These are phyloP conservation scores for Hysterium pulicare DNA, from an alignment of 2,329 filamentous ascomycete genomes.

Conservation along the genomic window DNA sequence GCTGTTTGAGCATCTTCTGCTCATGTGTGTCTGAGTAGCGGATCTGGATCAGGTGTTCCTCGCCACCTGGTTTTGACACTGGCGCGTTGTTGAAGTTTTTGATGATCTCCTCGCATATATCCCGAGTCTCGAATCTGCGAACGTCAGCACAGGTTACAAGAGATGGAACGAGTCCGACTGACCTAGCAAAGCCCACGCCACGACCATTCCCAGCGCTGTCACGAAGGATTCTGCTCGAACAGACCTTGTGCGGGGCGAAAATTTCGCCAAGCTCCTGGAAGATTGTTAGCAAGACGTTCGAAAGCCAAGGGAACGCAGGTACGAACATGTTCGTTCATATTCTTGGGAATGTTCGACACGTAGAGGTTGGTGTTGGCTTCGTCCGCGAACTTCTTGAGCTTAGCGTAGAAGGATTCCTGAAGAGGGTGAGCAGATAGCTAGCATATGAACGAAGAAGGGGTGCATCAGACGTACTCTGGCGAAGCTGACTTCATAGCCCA, in stretches of 20 bases:
- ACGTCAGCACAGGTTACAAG: constrained; percentile 6
- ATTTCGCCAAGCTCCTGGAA: constrained; percentile 71
- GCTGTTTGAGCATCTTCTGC: constrained; percentile 94
- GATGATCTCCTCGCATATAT: constrained; percentile 88
- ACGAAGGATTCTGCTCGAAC: constrained; percentile 92
- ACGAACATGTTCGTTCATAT: constrained; percentile 83
- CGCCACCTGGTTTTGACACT: constrained; percentile 56
- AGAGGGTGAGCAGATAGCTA: constrained; percentile 22
- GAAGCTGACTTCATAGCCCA: constrained; percentile 97
- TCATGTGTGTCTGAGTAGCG: constrained; percentile 95
- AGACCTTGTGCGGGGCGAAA: constrained; percentile 75
- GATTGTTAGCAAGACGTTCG: constrained; percentile 12
- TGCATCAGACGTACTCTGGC: constrained; percentile 82
- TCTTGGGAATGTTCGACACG: constrained; percentile 92
- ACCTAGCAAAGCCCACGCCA: constrained; percentile 97
- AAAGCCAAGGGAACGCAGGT: background rate
- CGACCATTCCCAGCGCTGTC: constrained; percentile 90
- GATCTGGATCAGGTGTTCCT: constrained; percentile 82
- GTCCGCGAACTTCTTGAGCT: constrained; percentile 93
- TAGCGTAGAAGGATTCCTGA: constrained; percentile 92
- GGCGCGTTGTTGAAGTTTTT: constrained; percentile 73
- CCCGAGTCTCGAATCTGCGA: constrained; percentile 78
- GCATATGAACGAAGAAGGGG: constrained; percentile 13
- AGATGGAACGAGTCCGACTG: constrained; percentile 30
- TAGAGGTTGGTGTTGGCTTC: constrained; percentile 91